Percentiles rank a stretch among this genome's conserved stretches.
Conservation (phyloP, 129 eudicot species). For the Dittrichia graveolens region DNA sequence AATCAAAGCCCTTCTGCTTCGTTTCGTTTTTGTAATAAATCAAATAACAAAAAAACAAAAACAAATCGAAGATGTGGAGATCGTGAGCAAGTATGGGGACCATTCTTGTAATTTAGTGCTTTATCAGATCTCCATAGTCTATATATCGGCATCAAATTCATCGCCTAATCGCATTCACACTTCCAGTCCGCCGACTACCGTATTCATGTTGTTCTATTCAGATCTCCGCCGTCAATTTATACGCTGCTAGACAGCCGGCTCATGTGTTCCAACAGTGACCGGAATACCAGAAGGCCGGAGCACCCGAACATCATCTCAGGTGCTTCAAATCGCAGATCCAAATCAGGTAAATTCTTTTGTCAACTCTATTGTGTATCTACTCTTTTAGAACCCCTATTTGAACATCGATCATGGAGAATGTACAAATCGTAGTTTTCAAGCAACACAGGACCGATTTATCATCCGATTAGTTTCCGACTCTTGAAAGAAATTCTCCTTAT, state of each 20-base stretch:
- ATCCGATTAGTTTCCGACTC: constrained; percentile 7
- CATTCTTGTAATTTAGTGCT: neutral
- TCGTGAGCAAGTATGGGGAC: neutral
- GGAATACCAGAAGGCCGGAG: neutral
- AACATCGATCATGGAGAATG: neutral
- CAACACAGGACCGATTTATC: neutral
- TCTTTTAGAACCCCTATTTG: neutral
- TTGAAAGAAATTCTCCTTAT: neutral
- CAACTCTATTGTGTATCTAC: neutral
- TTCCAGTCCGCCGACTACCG: neutral
- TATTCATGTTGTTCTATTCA: neutral
- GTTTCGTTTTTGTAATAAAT: too few relatives aligned
- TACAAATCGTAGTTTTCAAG: neutral
- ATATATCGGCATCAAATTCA: neutral
- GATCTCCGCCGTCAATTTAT: neutral
- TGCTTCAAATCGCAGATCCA: constrained; percentile 16
- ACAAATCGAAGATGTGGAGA: too few relatives aligned
- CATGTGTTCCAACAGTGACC: neutral
- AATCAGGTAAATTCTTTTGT: constrained; percentile 18
- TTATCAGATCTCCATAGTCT: neutral
- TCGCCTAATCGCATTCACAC: neutral
- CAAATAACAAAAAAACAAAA: too few relatives aligned
- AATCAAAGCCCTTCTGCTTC: too few relatives aligned
- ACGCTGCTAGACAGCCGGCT: neutral
- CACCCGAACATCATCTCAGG: neutral